Evolutionary conservation across 2,329 filamentous ascomycete species (phyloP).

Genomic region (Clonostachys rhizophaga): DNA sequence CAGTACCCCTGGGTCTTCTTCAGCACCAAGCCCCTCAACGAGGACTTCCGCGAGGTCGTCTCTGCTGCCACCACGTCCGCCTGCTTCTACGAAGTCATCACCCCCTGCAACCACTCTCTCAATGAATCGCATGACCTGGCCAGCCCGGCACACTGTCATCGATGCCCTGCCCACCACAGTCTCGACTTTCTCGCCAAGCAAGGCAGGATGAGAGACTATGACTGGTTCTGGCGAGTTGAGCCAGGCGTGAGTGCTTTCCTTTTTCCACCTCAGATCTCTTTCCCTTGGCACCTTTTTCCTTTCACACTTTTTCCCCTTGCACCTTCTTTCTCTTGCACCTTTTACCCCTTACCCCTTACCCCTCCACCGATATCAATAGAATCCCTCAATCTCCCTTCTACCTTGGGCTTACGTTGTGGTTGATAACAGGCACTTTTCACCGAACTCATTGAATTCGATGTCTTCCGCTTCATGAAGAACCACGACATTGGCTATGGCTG

Average conservation of each 20-base stretch:
- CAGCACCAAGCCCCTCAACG: constrained; percentile 73
- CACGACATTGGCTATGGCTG: constrained; percentile 74
- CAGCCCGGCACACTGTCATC: constrained; percentile 28
- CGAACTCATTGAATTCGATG: constrained; percentile 71
- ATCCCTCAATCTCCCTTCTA: not conserved
- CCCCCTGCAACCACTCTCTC: not conserved
- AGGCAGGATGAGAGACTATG: constrained; percentile 57
- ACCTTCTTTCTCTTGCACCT: not conserved
- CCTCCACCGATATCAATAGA: not conserved
- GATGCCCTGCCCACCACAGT: constrained; percentile 53
- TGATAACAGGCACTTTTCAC: constrained; percentile 43
- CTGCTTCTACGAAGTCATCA: constrained; percentile 66
- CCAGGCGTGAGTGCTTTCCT: constrained; percentile 42
- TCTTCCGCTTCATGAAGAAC: constrained; percentile 82
- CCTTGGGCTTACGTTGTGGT: constrained; percentile 3
- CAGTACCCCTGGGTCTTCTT: constrained; percentile 89
- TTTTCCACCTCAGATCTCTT: not conserved
- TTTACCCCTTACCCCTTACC: not conserved
- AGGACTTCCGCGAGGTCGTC: constrained; percentile 69
- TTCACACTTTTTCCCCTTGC: too few relatives aligned
- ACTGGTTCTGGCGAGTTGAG: constrained; percentile 59
- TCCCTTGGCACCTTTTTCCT: too few relatives aligned
- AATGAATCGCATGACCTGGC: not conserved
- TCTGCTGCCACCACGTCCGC: constrained; percentile 65
- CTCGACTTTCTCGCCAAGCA: constrained; percentile 79